A percentile compares a stretch with the other conserved stretches of the same genome.
phyloP scores from a whole-genome alignment of 2,329 filamentous ascomycete genomes.

The Metarhizium anisopliae region DNA sequence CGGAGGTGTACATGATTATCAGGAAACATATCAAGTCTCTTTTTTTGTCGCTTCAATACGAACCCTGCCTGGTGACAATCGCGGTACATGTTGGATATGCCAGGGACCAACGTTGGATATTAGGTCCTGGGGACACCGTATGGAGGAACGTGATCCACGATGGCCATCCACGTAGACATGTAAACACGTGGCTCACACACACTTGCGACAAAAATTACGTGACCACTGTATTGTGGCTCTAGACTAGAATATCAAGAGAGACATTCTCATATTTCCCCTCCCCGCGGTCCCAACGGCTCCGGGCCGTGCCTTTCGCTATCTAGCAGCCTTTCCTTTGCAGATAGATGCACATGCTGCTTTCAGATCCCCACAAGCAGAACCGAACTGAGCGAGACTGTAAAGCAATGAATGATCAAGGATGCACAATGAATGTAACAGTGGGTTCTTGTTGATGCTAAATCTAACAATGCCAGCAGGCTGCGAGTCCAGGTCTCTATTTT shows the following conservation, averaged over 20 bases:
- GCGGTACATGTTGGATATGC: background rate
- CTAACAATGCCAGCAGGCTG: background rate
- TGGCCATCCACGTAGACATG: too few relatives aligned
- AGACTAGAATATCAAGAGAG: constrained; percentile 19
- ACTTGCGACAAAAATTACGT: background rate
- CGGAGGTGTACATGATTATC: background rate
- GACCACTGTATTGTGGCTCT: constrained; percentile 19
- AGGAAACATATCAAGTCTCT: background rate
- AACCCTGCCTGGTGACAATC: background rate
- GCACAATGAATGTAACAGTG: constrained; percentile 3
- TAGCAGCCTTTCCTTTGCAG: constrained; percentile 9
- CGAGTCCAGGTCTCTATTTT: background rate
- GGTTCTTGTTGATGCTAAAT: background rate
- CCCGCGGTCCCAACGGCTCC: constrained; percentile 6
- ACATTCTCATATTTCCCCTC: constrained; percentile 1
- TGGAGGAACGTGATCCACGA: too few relatives aligned
- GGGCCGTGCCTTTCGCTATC: constrained; percentile 3
- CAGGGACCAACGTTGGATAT: too few relatives aligned
- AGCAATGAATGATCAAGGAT: background rate
- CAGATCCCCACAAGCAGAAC: background rate
- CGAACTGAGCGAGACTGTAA: background rate
- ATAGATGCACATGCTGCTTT: background rate
- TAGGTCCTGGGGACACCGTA: background rate
- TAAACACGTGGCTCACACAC: background rate
- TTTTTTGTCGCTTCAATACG: background rate